Evolutionary conservation across 805 yeast genomes (phyloP).

Genomic region (Yamadazyma olivae): DNA sequence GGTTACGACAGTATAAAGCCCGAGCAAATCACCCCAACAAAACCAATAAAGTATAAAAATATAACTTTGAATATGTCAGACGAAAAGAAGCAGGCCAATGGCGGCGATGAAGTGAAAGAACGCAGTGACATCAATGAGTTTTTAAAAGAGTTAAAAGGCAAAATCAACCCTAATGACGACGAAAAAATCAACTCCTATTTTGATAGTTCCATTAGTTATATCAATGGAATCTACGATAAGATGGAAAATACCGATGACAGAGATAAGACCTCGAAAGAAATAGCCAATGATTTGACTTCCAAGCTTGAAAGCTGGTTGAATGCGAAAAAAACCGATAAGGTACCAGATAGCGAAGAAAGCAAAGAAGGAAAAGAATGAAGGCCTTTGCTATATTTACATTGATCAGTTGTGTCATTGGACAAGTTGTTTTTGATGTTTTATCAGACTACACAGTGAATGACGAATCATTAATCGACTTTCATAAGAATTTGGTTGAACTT

Average conservation of each 20-base stretch:
- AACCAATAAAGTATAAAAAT: too few relatives aligned
- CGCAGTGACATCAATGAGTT: too few relatives aligned
- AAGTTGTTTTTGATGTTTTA: too few relatives aligned
- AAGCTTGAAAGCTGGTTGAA: constrained; percentile 28
- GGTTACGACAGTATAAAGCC: too few relatives aligned
- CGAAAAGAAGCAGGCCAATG: too few relatives aligned
- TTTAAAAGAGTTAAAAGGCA: constrained; percentile 7
- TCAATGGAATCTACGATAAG: constrained; percentile 21
- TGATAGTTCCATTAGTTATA: constrained; percentile 23
- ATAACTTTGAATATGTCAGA: too few relatives aligned
- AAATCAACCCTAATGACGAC: constrained; percentile 28
- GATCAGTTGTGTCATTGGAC: not conserved
- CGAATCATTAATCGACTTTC: constrained; percentile 19
- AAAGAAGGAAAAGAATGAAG: not conserved
- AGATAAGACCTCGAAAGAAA: constrained; percentile 30
- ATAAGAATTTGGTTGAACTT: constrained; percentile 22
- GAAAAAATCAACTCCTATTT: constrained; percentile 26
- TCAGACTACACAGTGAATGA: too few relatives aligned
- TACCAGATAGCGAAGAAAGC: too few relatives aligned
- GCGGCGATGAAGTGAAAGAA: too few relatives aligned
- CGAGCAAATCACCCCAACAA: too few relatives aligned
- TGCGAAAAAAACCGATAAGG: too few relatives aligned
- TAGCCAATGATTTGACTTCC: constrained; percentile 30
- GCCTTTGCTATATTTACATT: too few relatives aligned
- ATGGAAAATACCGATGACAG: constrained; percentile 31